Conservation (phyloP, 1,284 basidiomycete species). For the Gastroboletus turbinatus region DNA sequence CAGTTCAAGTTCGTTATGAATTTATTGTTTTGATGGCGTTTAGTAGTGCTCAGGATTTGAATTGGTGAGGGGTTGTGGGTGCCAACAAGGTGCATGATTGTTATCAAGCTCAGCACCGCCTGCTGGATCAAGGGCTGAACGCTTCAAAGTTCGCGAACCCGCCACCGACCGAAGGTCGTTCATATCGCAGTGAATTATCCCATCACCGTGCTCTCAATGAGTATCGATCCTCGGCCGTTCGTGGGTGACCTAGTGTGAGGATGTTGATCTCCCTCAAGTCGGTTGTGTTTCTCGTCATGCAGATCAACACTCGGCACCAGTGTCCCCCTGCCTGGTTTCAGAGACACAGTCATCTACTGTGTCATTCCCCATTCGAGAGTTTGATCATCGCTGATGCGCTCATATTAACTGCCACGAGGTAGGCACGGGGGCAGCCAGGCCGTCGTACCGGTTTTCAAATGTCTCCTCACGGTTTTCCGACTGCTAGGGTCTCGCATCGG, state of each 20-base stretch:
- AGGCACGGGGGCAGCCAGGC: background rate
- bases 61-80: background rate
- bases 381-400: background rate
- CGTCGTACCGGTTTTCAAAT: background rate
- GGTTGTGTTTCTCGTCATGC: background rate
- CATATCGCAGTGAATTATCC: background rate
- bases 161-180: background rate
- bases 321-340: background rate
- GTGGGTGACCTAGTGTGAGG: background rate
- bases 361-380: background rate
- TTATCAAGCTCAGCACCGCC: background rate
- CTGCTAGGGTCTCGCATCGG: background rate
- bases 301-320: background rate
- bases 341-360: background rate
- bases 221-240: background rate
- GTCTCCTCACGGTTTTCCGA: background rate
- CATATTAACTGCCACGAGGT: background rate
- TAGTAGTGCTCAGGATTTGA: background rate
- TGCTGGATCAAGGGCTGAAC: background rate
- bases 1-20: background rate
- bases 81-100: background rate
- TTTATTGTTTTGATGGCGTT: background rate
- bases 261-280: background rate
- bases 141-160: background rate
- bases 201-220: background rate